Conservation (phyloP, 495 filamentous ascomycete species). For the Elasticomyces elasticus region DNA sequence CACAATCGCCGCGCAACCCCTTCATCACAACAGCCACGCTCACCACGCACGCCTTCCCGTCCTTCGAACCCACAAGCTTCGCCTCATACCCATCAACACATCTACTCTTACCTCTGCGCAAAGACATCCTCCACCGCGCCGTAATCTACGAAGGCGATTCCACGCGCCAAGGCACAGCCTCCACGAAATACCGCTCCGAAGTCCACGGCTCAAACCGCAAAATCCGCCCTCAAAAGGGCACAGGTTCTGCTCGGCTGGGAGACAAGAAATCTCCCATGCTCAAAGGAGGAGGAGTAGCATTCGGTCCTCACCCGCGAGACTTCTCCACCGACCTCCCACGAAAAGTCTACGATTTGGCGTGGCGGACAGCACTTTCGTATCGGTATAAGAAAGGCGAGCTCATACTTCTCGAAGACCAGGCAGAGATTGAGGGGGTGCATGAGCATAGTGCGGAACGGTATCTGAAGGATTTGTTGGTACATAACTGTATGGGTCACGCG, state of each 20-base stretch:
- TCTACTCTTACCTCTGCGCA: constrained; percentile 73
- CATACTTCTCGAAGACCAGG: constrained; percentile 64
- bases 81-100: constrained; percentile 70
- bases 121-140: constrained; percentile 88
- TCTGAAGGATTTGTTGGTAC: constrained; percentile 52
- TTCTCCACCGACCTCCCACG: constrained; percentile 72
- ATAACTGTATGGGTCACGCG: constrained; percentile 60
- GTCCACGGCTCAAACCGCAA: constrained; percentile 74
- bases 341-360: constrained; percentile 93
- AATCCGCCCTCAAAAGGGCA: constrained; percentile 74
- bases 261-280: constrained; percentile 74
- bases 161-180: constrained; percentile 78
- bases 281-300: constrained; percentile 72
- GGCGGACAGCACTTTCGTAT: constrained; percentile 88
- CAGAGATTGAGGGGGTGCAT: constrained; percentile 43
- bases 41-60: constrained; percentile 83
- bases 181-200: constrained; percentile 71
- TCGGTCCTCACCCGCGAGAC: constrained; percentile 80
- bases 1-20: constrained; percentile 25
- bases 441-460: constrained; percentile 41
- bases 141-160: constrained; percentile 86
- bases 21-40: constrained; percentile 49
- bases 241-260: constrained; percentile 67
- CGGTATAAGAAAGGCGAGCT: constrained; percentile 78
- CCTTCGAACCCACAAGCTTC: constrained; percentile 73